phyloP scores from a whole-genome alignment of 1,284 basidiomycete genomes.

The Ganoderma resinaceum region DNA sequence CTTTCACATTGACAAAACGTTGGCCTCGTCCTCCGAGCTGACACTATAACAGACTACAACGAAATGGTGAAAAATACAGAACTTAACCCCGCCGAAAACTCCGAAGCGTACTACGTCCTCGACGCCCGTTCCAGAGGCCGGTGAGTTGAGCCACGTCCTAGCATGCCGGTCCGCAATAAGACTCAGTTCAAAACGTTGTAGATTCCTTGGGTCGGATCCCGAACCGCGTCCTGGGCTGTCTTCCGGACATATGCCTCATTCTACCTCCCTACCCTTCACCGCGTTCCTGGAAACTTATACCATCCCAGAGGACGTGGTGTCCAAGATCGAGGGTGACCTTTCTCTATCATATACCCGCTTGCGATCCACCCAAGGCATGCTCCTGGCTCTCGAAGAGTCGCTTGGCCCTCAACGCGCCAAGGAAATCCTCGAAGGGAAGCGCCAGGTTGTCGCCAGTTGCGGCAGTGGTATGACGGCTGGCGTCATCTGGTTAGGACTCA shows the following conservation, averaged over 20 bases:
- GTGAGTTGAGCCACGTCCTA: conserved; percentile 47
- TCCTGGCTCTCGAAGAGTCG: conserved; percentile 62
- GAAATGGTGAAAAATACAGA: conserved; percentile 81
- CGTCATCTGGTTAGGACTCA: conserved; percentile 88
- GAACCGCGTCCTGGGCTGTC: conserved; percentile 91
- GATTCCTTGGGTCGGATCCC: conserved; percentile 82
- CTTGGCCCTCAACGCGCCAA: conserved; percentile 65
- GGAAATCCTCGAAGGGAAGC: conserved; percentile 63
- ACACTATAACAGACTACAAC: conserved; percentile 70
- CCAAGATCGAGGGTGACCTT: conserved; percentile 13
- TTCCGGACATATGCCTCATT: conserved; percentile 93
- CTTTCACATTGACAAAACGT: conserved; percentile 36
- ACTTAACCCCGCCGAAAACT: conserved; percentile 50
- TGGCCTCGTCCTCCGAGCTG: conserved; percentile 6
- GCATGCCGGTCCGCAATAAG: background rate
- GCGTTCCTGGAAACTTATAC: conserved; percentile 69
- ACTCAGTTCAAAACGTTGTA: conserved; percentile 39
- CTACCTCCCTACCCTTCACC: conserved; percentile 87
- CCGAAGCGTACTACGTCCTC: conserved; percentile 75
- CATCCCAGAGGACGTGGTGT: conserved; percentile 19
- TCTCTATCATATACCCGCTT: conserved; percentile 68
- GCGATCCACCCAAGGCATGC: conserved; percentile 62
- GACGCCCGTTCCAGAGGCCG: conserved; percentile 87
- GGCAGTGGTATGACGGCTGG: conserved; percentile 98
- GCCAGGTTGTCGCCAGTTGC: conserved; percentile 75